Conservation (phyloP, 2,329 filamentous ascomycete genomes). For the Neurospora sp. region DNA sequence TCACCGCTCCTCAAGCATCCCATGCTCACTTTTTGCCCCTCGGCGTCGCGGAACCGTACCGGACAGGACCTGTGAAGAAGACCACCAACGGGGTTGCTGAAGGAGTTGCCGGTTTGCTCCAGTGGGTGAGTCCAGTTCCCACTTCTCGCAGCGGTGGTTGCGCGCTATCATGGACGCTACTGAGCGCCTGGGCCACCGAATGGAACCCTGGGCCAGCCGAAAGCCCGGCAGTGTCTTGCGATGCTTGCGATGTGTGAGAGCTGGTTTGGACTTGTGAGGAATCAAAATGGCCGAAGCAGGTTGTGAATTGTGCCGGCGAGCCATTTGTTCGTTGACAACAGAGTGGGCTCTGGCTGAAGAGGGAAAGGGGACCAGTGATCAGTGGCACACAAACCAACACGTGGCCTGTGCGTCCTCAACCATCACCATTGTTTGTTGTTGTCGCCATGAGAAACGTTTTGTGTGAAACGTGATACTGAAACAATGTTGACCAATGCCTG, state of each 20-base stretch:
- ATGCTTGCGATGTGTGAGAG: background rate
- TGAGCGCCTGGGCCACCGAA: background rate
- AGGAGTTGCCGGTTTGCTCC: background rate
- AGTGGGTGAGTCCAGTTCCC: background rate
- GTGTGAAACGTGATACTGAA: background rate
- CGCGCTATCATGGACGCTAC: background rate
- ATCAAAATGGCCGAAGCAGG: background rate
- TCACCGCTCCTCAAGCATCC: background rate
- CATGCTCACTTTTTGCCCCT: background rate
- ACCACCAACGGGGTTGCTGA: background rate
- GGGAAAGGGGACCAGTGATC: background rate
- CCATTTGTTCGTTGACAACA: background rate
- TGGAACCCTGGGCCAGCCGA: background rate
- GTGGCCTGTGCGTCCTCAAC: background rate
- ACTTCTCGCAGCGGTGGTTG: background rate
- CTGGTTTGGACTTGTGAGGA: background rate
- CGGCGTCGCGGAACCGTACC: background rate
- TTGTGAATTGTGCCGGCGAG: background rate
- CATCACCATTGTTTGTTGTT: background rate
- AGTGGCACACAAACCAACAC: background rate
- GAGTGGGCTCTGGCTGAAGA: background rate
- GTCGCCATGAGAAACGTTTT: background rate
- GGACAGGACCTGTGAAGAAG: background rate
- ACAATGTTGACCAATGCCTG: background rate
- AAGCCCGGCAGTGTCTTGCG: background rate